Conservation (phyloP, 139 green algal genomes). For the Desmodesmus armatus region DNA sequence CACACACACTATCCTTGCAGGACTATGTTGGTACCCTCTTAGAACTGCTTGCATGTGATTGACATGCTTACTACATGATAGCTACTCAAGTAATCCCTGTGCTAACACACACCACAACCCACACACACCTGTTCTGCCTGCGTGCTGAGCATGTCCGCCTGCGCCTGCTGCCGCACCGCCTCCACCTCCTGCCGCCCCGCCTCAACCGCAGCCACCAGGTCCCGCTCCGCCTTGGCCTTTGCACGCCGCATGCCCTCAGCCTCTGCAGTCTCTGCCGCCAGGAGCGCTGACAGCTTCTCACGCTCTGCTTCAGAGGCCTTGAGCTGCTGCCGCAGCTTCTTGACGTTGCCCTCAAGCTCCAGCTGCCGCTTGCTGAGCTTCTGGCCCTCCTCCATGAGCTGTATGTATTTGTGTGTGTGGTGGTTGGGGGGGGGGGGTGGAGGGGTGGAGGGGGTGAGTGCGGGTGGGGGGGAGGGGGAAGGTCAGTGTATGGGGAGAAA, state of each 20-base stretch:
- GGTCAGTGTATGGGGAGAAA: too few relatives aligned
- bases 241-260: conserved; percentile 50
- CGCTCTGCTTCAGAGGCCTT: conserved; percentile 13
- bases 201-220: conserved; percentile 61
- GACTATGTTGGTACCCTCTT: too few relatives aligned
- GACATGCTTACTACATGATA: too few relatives aligned
- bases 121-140: conserved; percentile 61
- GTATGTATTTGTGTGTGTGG: too few relatives aligned
- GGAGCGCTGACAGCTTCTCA: conserved; percentile 43
- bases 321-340: conserved; percentile 71
- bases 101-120: neutral
- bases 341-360: conserved; percentile 80
- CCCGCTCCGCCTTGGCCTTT: conserved; percentile 65
- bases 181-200: conserved; percentile 60
- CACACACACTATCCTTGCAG: too few relatives aligned
- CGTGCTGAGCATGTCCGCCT: conserved; percentile 67
- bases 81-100: too few relatives aligned
- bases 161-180: conserved; percentile 65
- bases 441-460: too few relatives aligned
- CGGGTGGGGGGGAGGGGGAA: too few relatives aligned
- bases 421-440: too few relatives aligned
- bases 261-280: conserved; percentile 51
- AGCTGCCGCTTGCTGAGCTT: conserved; percentile 83
- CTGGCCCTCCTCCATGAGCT: conserved; percentile 77
- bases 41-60: too few relatives aligned